A percentile compares a stretch with the other conserved stretches of the same genome.
Conservation (phyloP, 2,329 filamentous ascomycete species). For the Arthroderma uncinatum region DNA sequence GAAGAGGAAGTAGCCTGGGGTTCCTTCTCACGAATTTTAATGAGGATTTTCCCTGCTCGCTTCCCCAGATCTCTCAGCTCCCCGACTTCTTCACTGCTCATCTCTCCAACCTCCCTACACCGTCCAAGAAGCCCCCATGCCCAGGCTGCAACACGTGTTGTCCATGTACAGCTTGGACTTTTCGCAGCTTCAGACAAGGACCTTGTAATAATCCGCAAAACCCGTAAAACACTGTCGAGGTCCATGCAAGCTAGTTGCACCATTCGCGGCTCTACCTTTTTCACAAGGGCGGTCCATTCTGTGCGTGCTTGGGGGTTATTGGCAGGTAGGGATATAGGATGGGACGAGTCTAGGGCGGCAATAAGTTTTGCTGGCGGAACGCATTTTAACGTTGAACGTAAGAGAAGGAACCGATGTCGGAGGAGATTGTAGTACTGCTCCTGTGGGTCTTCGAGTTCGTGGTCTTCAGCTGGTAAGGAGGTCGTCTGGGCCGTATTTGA, state of each 20-base stretch:
- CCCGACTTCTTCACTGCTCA: constrained; percentile 64
- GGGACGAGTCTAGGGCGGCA: constrained; percentile 42
- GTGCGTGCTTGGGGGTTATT: constrained; percentile 43
- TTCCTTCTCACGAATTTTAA: constrained; percentile 37
- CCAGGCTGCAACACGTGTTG: constrained; percentile 65
- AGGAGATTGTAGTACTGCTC: constrained; percentile 59
- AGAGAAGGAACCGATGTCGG: constrained; percentile 50
- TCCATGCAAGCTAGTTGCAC: constrained; percentile 43
- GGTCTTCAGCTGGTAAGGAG: constrained; percentile 26
- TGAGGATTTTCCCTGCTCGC: constrained; percentile 48
- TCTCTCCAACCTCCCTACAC: constrained; percentile 60
- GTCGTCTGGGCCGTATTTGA: constrained; percentile 29
- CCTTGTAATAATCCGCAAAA: constrained; percentile 50
- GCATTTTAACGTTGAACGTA: constrained; percentile 52
- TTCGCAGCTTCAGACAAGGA: constrained; percentile 55
- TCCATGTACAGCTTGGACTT: constrained; percentile 47
- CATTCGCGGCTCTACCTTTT: constrained; percentile 37
- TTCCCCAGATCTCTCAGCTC: constrained; percentile 70
- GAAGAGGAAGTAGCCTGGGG: constrained; percentile 11
- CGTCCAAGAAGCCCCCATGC: constrained; percentile 71
- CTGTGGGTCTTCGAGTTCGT: constrained; percentile 40
- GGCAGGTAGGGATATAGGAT: constrained; percentile 44
- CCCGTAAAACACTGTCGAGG: constrained; percentile 52
- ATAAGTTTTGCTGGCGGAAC: constrained; percentile 45
- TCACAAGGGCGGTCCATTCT: constrained; percentile 43